Evolutionary conservation across 495 filamentous ascomycete genomes (phyloP), one percentile per base, ranked within the genome.

Genomic region (Elasticomyces elasticus): DNA sequence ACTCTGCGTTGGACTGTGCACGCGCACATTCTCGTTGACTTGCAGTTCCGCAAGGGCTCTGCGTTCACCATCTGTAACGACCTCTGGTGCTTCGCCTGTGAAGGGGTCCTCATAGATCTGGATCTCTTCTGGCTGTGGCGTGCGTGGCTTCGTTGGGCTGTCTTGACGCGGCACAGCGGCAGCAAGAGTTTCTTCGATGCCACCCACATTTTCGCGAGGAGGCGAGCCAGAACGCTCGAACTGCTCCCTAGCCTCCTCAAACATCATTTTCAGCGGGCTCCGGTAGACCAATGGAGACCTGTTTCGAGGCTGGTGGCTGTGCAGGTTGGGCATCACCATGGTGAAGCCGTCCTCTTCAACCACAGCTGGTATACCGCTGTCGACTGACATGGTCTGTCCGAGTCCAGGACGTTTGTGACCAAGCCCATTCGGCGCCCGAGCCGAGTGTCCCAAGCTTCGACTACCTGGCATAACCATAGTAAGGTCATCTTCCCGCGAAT

Each of bases 61-160:
- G 35, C 69, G 65, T 24, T 66, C 62, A 13, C 43, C 33, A 37
- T 48, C 50, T 15, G 22, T 12, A 0, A 58, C 58, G 27, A 50
- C 46, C 41, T 48, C 51, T 1, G 42, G 30, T 24, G 59, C 61
- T 20, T 67, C 62, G 38, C 55, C 62, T 0, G 53, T 54, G 51
- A 67, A 66, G 2, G 68, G 64, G 54, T 72, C 69, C 49, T 72
- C 69, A 51, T 70, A 71, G 22, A 72, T 68, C 42, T 71, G 62
- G 2, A 72, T 69, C 23, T 66, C 66, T 25, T 63, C 61, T 0
- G 51, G 44, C 26, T 57, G 61, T 5, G 52, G 53, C 10, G 30
- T 47, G 13, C 35, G 31, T 10, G 33, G 17, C 42, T 59, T 58
- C 15, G 20, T 28, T 9, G 56, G 51, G 51, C 56, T 62, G 41